phyloP scores from a whole-genome alignment of 2,329 filamentous ascomycete genomes.

The Fusarium sp. region DNA sequence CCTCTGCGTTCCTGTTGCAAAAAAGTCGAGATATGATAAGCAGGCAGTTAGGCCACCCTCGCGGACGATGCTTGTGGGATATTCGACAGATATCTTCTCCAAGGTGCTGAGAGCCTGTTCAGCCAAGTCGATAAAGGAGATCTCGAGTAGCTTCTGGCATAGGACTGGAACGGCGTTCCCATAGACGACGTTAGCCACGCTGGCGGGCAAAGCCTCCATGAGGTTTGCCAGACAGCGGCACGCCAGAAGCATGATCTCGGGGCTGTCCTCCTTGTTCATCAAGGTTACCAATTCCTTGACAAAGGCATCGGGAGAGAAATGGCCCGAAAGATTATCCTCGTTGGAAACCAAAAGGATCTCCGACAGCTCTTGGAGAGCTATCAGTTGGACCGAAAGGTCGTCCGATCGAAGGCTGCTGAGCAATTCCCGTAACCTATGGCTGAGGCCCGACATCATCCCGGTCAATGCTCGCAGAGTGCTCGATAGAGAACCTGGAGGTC shows the following conservation, averaged over 20 bases:
- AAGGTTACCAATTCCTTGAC: conserved; percentile 92
- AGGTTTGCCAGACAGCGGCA: conserved; percentile 96
- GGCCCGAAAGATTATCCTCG: conserved; percentile 94
- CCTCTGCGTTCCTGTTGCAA: conserved; percentile 94
- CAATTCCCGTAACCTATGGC: conserved; percentile 82
- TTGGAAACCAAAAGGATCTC: conserved; percentile 95
- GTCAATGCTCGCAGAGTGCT: conserved; percentile 87
- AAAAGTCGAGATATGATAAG: conserved; percentile 95
- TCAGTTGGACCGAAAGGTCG: conserved; percentile 89
- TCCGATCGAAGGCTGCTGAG: conserved; percentile 82
- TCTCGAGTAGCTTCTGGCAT: conserved; percentile 94
- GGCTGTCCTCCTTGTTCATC: conserved; percentile 96
- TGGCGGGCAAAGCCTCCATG: conserved; percentile 95
- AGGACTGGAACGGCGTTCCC: conserved; percentile 95
- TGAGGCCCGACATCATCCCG: conserved; percentile 91
- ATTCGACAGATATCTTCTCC: conserved; percentile 97
- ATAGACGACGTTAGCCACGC: conserved; percentile 95
- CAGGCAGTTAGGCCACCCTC: conserved; percentile 97
- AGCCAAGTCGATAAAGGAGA: conserved; percentile 95
- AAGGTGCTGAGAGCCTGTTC: conserved; percentile 97
- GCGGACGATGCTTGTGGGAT: conserved; percentile 92
- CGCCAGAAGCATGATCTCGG: conserved; percentile 96
- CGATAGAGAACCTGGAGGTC: conserved; percentile 73
- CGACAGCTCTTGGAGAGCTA: conserved; percentile 92
- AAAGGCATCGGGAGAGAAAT: conserved; percentile 94